Evolutionary conservation across 805 yeast genomes (phyloP).

Genomic region (Millerago galiae): DNA sequence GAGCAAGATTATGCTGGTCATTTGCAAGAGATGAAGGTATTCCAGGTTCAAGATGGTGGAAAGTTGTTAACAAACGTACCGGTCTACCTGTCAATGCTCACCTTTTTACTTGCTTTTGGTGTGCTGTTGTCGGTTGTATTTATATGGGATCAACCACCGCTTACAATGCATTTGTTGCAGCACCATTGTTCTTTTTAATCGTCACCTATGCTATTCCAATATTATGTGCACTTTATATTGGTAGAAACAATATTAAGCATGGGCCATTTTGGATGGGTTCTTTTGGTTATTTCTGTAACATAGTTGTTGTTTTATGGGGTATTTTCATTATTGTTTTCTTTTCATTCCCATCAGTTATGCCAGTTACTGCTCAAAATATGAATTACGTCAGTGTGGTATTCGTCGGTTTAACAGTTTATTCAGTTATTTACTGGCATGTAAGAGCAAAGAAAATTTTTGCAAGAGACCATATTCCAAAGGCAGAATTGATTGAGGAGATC

Average conservation of each 20-base stretch:
- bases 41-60: constrained; percentile 47
- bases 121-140: constrained; percentile 52
- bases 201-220: constrained; percentile 55
- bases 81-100: constrained; percentile 59
- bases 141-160: constrained; percentile 65
- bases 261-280: constrained; percentile 68
- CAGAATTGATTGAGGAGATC: constrained; percentile 1
- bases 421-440: constrained; percentile 47
- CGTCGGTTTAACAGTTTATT: constrained; percentile 38
- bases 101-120: constrained; percentile 44
- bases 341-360: constrained; percentile 59
- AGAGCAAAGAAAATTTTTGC: constrained; percentile 30
- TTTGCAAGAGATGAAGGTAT: constrained; percentile 61
- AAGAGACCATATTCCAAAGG: constrained; percentile 14
- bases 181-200: constrained; percentile 52
- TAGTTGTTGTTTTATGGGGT: constrained; percentile 50
- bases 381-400: constrained; percentile 59
- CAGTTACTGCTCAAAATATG: constrained; percentile 56
- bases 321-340: constrained; percentile 53
- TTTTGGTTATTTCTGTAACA: constrained; percentile 44
- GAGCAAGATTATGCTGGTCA: constrained; percentile 62
- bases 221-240: constrained; percentile 38
- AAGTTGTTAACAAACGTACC: constrained; percentile 37
- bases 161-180: constrained; percentile 56
- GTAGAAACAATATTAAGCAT: constrained; percentile 38